These are phyloP conservation scores for Penicillium sp. DNA, from an alignment of 2,329 filamentous ascomycete species.

Conservation along the genomic window DNA sequence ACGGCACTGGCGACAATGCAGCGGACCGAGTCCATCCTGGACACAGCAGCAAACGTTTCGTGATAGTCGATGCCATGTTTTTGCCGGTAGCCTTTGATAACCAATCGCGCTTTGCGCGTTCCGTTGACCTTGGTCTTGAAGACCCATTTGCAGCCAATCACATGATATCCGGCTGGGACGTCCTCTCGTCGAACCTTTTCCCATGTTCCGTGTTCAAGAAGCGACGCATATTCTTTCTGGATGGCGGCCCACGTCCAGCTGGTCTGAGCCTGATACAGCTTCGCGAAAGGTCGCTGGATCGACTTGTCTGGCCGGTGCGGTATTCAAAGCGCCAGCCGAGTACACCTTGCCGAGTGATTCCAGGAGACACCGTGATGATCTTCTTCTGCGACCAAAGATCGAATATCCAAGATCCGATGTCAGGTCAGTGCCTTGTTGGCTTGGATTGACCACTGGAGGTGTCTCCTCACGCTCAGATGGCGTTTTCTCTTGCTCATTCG, in stretches of 20 bases:
- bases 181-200: neutral
- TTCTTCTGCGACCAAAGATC: neutral
- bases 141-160: slow-evolving; percentile 4
- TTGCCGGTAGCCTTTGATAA: slow-evolving; percentile 6
- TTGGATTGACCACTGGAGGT: slow-evolving; percentile 1
- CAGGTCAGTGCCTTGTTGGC: neutral
- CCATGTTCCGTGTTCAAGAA: slow-evolving; percentile 1
- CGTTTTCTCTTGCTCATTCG: neutral
- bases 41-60: slow-evolving; percentile 1
- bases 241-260: slow-evolving; percentile 3
- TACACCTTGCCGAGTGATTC: slow-evolving; percentile 3
- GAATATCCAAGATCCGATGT: slow-evolving; percentile 1
- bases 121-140: slow-evolving; percentile 3
- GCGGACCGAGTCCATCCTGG: slow-evolving; percentile 1
- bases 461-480: neutral
- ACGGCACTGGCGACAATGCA: slow-evolving; percentile 6
- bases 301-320: neutral
- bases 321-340: neutral
- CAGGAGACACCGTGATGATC: slow-evolving; percentile 1
- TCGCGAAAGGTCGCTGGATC: neutral
- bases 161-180: neutral
- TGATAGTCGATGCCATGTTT: slow-evolving; percentile 2
- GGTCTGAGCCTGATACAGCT: neutral
- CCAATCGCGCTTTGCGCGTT: slow-evolving; percentile 1
- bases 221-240: slow-evolving; percentile 5